A percentile compares a stretch with the other conserved stretches of the same genome.
phyloP scores from a whole-genome alignment of 495 filamentous ascomycete species.

The Neurospora cerealis region DNA sequence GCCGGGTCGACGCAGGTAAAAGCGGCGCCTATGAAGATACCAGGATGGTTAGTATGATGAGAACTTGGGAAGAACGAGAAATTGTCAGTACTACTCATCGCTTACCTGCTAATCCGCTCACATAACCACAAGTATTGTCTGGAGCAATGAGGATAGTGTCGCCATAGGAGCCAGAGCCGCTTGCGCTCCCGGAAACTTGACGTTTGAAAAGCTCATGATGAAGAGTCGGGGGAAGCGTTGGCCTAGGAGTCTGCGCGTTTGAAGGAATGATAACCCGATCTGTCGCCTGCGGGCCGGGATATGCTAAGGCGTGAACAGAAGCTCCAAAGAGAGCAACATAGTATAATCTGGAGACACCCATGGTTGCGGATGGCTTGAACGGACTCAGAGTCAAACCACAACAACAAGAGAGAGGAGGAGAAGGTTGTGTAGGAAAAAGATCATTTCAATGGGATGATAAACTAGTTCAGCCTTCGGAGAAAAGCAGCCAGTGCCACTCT shows the following conservation, averaged over 20 bases:
- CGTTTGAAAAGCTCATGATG: constrained; percentile 21
- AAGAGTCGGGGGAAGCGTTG: constrained; percentile 26
- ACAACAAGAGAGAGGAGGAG: neutral
- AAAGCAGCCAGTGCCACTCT: neutral
- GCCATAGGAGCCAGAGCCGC: constrained; percentile 1
- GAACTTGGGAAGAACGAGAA: neutral
- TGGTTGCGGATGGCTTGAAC: neutral
- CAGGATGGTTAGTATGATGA: neutral
- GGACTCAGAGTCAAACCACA: neutral
- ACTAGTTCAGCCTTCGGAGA: neutral
- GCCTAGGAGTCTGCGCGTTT: constrained; percentile 12
- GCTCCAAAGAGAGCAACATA: constrained; percentile 22
- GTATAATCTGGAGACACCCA: constrained; percentile 5
- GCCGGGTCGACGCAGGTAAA: constrained; percentile 21
- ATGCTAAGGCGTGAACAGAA: constrained; percentile 24
- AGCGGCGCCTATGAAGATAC: constrained; percentile 16
- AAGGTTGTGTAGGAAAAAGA: neutral
- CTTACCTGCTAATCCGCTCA: constrained; percentile 27
- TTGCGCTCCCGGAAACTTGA: constrained; percentile 1
- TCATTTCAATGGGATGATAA: neutral
- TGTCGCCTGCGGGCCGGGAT: constrained; percentile 25
- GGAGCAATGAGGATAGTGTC: constrained; percentile 31
- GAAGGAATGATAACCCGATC: constrained; percentile 9
- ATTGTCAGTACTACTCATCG: neutral
- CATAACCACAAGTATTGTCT: constrained; percentile 41